These are phyloP conservation scores for Apiospora saccharicola DNA, from an alignment of 2,329 filamentous ascomycete genomes.

Conservation along the genomic window DNA sequence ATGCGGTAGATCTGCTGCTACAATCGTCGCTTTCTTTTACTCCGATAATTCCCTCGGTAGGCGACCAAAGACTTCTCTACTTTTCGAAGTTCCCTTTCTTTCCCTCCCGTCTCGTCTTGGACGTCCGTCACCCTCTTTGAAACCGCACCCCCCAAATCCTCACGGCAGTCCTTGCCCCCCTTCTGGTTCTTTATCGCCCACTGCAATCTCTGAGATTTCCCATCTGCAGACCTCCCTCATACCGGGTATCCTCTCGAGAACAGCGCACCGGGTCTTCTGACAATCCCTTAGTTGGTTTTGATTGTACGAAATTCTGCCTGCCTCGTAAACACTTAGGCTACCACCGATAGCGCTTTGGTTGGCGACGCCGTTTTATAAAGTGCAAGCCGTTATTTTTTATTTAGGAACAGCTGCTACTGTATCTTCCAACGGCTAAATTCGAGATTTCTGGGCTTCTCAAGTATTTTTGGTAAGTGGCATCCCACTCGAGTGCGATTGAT, in stretches of 20 bases:
- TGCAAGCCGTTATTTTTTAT: conserved; percentile 8
- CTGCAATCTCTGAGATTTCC: conserved; percentile 11
- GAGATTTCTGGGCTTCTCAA: conserved; percentile 4
- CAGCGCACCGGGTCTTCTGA: conserved; percentile 5
- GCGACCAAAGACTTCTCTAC: conserved; percentile 13
- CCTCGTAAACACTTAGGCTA: conserved; percentile 10
- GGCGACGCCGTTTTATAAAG: conserved; percentile 21
- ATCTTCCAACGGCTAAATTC: conserved; percentile 12
- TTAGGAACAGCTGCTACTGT: neutral
- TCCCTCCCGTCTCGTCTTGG: conserved; percentile 14
- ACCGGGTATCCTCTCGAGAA: neutral
- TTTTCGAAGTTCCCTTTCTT: conserved; percentile 18
- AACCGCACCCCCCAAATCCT: conserved; percentile 16
- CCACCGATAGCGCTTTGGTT: conserved; percentile 14
- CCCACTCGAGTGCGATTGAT: conserved; percentile 5
- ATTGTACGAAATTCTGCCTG: conserved; percentile 10
- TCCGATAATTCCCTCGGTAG: conserved; percentile 24
- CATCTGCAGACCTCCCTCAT: neutral
- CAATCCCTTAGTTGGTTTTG: conserved; percentile 20
- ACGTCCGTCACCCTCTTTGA: conserved; percentile 20
- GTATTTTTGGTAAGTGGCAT: conserved; percentile 17
- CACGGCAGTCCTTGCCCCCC: conserved; percentile 12
- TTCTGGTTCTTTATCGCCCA: conserved; percentile 10
- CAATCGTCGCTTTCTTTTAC: conserved; percentile 22
- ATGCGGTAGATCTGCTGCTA: conserved; percentile 24